Percentiles rank a stretch among this genome's conserved stretches.
Conservation (phyloP, 179 eudicot species). For the Beta lomatogona region DNA sequence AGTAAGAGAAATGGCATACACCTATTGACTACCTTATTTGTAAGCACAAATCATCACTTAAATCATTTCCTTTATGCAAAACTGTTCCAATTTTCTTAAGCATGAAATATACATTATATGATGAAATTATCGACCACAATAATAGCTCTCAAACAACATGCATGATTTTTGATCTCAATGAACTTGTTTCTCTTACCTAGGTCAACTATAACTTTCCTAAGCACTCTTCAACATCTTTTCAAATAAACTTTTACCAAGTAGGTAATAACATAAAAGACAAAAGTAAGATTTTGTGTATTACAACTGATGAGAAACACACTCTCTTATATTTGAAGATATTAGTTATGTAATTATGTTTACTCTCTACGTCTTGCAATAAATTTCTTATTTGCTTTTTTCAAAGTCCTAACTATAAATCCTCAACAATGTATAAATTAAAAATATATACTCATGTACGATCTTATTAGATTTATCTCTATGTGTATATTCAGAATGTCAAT, state of each 20-base stretch:
- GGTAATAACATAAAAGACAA: constrained; percentile 6
- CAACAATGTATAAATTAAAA: no score
- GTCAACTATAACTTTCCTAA: constrained; percentile 29
- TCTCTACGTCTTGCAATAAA: no score
- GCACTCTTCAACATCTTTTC: neutral
- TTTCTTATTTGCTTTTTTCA: no score
- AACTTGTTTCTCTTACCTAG: constrained; percentile 13
- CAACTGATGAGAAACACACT: no score
- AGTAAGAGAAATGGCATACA: constrained; percentile 33
- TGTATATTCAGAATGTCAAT: no score
- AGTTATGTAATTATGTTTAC: no score
- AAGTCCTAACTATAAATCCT: no score
- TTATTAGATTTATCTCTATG: no score
- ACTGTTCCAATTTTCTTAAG: constrained; percentile 15
- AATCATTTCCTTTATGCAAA: constrained; percentile 28
- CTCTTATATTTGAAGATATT: no score
- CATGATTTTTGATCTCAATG: constrained; percentile 25
- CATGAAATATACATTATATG: neutral
- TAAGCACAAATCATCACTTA: constrained; percentile 34
- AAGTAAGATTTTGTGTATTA: constrained; percentile 16
- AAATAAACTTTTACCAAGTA: neutral
- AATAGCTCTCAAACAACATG: constrained; percentile 19
- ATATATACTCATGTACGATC: no score
- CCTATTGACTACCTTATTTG: constrained; percentile 24
- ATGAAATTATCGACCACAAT: constrained; percentile 14